Conservation (phyloP, 352 stramenopile genomes). For the Globisporangium viniferum region DNA sequence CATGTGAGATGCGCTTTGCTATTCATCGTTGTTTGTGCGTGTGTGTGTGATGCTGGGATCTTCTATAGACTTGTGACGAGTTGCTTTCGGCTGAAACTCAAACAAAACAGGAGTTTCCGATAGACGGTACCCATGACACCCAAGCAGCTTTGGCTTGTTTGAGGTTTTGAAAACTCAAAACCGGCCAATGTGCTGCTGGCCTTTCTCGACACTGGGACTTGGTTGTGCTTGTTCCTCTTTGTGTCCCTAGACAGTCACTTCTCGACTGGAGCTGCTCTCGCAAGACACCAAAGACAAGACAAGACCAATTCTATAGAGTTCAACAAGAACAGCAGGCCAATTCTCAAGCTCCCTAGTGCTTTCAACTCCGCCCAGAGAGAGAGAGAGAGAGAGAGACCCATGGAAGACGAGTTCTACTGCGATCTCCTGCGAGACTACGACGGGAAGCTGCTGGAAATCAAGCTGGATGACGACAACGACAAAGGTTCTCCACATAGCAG, state of each 20-base stretch:
- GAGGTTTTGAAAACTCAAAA: neutral
- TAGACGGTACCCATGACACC: neutral
- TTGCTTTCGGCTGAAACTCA: neutral
- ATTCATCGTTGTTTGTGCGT: neutral
- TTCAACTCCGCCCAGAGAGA: neutral
- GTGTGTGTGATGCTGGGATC: neutral
- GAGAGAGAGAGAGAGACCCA: neutral
- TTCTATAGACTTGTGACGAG: neutral
- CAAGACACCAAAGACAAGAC: neutral
- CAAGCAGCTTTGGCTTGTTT: neutral
- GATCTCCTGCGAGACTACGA: slow-evolving; percentile 26
- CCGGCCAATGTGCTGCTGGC: neutral
- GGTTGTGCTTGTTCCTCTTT: neutral
- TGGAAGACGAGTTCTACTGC: slow-evolving; percentile 26
- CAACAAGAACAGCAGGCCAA: neutral
- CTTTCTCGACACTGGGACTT: neutral
- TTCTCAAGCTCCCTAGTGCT: neutral
- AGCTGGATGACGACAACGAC: slow-evolving; percentile 23
- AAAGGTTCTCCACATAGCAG: neutral
- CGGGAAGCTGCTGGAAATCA: slow-evolving; percentile 29
- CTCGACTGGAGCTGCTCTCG: slow-evolving; percentile 6
- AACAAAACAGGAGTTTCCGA: too few species aligned
- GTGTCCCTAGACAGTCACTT: neutral
- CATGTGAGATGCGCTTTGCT: neutral
- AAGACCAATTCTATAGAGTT: neutral